A percentile compares a stretch with the other conserved stretches of the same genome.
Conservation (phyloP, 495 filamentous ascomycete genomes). For the Trichoderma reesei region DNA sequence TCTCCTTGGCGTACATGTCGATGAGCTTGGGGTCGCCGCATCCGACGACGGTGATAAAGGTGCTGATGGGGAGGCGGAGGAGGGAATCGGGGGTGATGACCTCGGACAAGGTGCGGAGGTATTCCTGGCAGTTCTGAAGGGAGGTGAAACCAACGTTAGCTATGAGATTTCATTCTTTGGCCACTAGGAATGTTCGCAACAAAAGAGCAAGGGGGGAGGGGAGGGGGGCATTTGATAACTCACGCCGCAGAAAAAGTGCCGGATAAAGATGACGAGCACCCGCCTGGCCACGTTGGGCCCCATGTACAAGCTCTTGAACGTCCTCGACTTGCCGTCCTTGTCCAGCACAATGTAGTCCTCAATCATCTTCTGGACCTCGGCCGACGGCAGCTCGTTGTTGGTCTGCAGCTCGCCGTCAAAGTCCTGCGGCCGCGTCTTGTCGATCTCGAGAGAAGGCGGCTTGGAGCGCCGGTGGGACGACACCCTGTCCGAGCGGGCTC, state of each 20-base stretch:
- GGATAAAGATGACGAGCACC: slow-evolving; percentile 69
- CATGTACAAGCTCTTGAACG: slow-evolving; percentile 61
- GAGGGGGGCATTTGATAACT: slow-evolving; percentile 24
- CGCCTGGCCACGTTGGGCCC: slow-evolving; percentile 43
- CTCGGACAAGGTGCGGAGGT: slow-evolving; percentile 51
- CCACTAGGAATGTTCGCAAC: background rate
- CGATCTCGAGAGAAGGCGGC: slow-evolving; percentile 7
- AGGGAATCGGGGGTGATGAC: slow-evolving; percentile 50
- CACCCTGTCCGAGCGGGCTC: background rate
- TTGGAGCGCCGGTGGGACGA: background rate
- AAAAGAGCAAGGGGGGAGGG: slow-evolving; percentile 9
- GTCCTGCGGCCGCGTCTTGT: slow-evolving; percentile 21
- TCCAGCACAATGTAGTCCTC: slow-evolving; percentile 55
- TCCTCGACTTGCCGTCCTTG: slow-evolving; percentile 46
- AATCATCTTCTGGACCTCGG: slow-evolving; percentile 37
- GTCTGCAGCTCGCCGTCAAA: slow-evolving; percentile 39
- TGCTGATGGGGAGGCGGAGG: slow-evolving; percentile 43
- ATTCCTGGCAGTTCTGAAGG: slow-evolving; percentile 61
- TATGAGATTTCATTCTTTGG: slow-evolving; percentile 11
- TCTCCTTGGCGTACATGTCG: slow-evolving; percentile 50
- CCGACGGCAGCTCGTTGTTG: slow-evolving; percentile 44
- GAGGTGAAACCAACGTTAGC: slow-evolving; percentile 10
- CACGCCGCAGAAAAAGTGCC: slow-evolving; percentile 88
- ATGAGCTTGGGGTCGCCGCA: slow-evolving; percentile 72
- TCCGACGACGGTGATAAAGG: slow-evolving; percentile 64